Evolutionary conservation across 768 basidiomycete species (phyloP), one percentile per base, ranked within the genome.

Genomic region (Russula abietina): DNA sequence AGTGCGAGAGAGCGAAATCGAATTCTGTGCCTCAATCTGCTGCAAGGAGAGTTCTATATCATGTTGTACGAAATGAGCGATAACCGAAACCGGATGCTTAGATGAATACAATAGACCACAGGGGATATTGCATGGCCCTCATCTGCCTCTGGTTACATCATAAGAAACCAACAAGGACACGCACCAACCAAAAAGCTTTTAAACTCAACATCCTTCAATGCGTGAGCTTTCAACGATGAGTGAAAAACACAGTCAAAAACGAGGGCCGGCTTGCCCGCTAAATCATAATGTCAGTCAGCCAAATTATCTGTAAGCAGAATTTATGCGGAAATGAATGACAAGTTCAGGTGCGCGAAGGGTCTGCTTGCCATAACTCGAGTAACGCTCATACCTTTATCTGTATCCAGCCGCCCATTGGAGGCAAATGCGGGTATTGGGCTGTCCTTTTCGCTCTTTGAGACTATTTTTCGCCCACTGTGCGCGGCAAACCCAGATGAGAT

Each of bases 191-290:
- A 75, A 69, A 88, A 90, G 3, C 78, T 71, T 67, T 85, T 88
- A 76, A 89, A 90, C 10, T 82, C 80, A 4, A 81, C 73, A 67
- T 90, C 85, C 57, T 77, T 81, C 51, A 84, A 76, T 1, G 79
- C 72, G 26, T 87, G 82, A 10, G 81, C 77, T 71, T 85, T 86
- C 62, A 91, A 71, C 3, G 80, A 76, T 0, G 78, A 65, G 67
- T 88, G 80, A 72, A 83, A 85, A 1, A 91, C 76, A 65, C 85
- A 86, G 72, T 92, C 91, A 67, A 92, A 86, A 6, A 91, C 86
- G 41, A 88, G 70, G 5, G 84, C 80, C 0, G 81, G 76, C 36
- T 86, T 86, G 5, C 89, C 90, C 66, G 85, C 90, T 91, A 55
- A 64, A 30, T 43, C 45, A 45, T 54, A 26, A 65, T 12, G 38